Evolutionary conservation across 2,329 filamentous ascomycete species (phyloP).

Genomic region (Hymenotorrendiella dingleyae): DNA sequence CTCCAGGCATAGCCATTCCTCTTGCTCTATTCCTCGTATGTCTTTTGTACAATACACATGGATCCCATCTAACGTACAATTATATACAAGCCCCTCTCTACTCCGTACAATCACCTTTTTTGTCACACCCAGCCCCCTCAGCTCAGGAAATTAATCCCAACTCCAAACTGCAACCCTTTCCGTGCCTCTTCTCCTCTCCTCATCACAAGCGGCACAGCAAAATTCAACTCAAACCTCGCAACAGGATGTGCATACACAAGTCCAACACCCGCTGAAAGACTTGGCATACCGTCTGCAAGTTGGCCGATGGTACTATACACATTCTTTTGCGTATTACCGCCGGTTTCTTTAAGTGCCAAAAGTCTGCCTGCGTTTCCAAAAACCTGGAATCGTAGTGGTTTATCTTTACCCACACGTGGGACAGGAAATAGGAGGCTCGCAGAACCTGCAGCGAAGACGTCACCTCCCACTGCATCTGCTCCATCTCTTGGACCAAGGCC

Average conservation of each 20-base stretch:
- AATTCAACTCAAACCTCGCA: constrained; percentile 92
- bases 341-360: constrained; percentile 60
- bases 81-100: too few species aligned
- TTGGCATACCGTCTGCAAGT: constrained; percentile 70
- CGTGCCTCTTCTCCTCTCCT: constrained; percentile 79
- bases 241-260: constrained; percentile 93
- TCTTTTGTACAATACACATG: too few species aligned
- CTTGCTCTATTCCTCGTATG: too few species aligned
- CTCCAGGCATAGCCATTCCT: too few species aligned
- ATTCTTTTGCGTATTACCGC: constrained; percentile 27
- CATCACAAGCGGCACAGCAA: constrained; percentile 77
- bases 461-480: constrained; percentile 79
- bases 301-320: constrained; percentile 58
- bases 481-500: constrained; percentile 88
- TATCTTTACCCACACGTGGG: constrained; percentile 74
- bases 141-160: constrained; percentile 92
- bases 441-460: constrained; percentile 85
- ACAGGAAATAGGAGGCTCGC: constrained; percentile 81
- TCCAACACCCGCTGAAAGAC: constrained; percentile 78
- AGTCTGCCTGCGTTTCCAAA: constrained; percentile 89
- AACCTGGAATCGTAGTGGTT: constrained; percentile 77
- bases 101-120: too few species aligned
- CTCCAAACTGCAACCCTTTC: constrained; percentile 91
- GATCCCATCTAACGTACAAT: too few species aligned
- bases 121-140: too few species aligned